Conservation (phyloP, 805 yeast genomes). For the Zygoascus bituminiphila region DNA sequence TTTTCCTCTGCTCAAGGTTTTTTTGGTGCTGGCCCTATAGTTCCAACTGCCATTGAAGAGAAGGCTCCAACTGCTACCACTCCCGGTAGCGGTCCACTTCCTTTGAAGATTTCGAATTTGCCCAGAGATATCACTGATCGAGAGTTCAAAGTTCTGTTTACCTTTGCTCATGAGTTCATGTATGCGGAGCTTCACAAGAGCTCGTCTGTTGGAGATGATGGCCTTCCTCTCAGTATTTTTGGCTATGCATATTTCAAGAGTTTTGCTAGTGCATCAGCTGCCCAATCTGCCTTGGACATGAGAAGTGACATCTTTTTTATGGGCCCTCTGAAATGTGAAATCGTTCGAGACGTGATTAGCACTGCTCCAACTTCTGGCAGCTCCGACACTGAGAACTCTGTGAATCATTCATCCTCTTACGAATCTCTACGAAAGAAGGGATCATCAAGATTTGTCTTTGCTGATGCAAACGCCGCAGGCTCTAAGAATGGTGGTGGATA, state of each 20-base stretch:
- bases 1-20: constrained; percentile 3
- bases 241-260: constrained; percentile 17
- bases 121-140: constrained; percentile 32
- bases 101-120: constrained; percentile 26
- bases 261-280: constrained; percentile 9
- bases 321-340: constrained; percentile 4
- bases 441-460: constrained; percentile 1
- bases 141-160: constrained; percentile 32
- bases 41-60: not conserved
- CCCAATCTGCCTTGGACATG: constrained; percentile 10
- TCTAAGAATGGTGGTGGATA: not conserved
- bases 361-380: not conserved
- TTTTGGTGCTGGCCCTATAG: constrained; percentile 1
- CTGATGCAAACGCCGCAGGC: not conserved
- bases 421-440: constrained; percentile 2
- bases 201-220: constrained; percentile 18
- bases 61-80: constrained; percentile 1
- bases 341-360: not conserved
- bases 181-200: constrained; percentile 27
- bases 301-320: constrained; percentile 11
- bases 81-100: constrained; percentile 6
- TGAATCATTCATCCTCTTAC: not conserved
- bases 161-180: constrained; percentile 32
- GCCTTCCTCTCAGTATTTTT: constrained; percentile 13
- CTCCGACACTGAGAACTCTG: not conserved